phyloP scores from a whole-genome alignment of 2,329 filamentous ascomycete genomes.

The Ilyonectria sp. region DNA sequence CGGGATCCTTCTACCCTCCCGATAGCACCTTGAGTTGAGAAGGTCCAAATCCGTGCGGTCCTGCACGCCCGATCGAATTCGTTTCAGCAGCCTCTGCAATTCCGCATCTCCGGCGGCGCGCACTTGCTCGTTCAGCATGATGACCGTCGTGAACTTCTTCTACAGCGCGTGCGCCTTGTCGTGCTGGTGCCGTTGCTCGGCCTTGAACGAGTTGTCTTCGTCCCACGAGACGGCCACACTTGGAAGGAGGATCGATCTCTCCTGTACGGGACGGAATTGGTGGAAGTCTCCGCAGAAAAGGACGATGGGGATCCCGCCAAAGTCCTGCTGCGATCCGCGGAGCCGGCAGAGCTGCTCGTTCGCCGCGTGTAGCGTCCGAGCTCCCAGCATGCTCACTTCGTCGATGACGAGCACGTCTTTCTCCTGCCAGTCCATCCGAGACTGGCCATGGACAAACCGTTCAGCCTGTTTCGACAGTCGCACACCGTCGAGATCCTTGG shows the following conservation, averaged over 20 bases:
- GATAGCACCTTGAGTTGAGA: not conserved
- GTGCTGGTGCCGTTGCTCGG: conserved; percentile 23
- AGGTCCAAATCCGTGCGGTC: not conserved
- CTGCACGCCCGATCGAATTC: not conserved
- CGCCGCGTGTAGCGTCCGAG: conserved; percentile 14
- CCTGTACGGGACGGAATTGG: conserved; percentile 19
- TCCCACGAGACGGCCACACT: not conserved
- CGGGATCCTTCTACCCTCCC: not conserved
- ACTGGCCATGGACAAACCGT: not conserved
- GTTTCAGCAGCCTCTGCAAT: not conserved
- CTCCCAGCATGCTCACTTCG: conserved; percentile 29
- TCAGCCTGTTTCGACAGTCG: no score
- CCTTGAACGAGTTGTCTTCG: conserved; percentile 5
- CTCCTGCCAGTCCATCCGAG: conserved; percentile 46
- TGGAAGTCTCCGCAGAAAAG: conserved; percentile 24
- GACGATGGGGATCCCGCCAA: conserved; percentile 20
- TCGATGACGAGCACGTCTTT: conserved; percentile 23
- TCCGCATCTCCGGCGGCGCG: not conserved
- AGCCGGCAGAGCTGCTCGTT: conserved; percentile 20
- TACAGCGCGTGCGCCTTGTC: conserved; percentile 26
- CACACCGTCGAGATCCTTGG: not conserved
- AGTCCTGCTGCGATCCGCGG: not conserved
- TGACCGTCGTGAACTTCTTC: conserved; percentile 25
- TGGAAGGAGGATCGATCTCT: conserved; percentile 13
- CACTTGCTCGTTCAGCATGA: conserved; percentile 23